Conservation (phyloP, 2,329 filamentous ascomycete genomes). For the Biscogniauxia marginata region DNA sequence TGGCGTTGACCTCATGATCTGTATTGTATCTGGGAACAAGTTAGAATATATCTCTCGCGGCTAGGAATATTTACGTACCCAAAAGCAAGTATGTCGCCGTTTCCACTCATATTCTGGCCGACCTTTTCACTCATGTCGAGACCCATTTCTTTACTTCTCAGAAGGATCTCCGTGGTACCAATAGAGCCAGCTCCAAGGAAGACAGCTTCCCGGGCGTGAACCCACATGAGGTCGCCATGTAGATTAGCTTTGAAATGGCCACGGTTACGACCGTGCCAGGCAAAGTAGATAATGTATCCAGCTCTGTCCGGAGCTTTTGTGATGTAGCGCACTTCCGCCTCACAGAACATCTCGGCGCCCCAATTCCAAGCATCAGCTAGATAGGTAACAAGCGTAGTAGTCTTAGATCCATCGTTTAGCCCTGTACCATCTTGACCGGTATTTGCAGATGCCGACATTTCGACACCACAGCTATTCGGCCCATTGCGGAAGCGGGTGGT, state of each 20-base stretch:
- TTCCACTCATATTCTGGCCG: constrained; percentile 62
- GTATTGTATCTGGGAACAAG: constrained; percentile 52
- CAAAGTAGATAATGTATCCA: constrained; percentile 64
- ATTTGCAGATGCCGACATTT: constrained; percentile 59
- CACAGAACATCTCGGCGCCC: constrained; percentile 70
- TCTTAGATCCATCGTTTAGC: constrained; percentile 67
- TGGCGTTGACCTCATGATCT: constrained; percentile 53
- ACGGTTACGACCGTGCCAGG: constrained; percentile 61
- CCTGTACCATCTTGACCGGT: constrained; percentile 64
- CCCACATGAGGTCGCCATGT: constrained; percentile 63
- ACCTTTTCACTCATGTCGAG: constrained; percentile 56
- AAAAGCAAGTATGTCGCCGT: constrained; percentile 65
- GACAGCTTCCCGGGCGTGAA: constrained; percentile 62
- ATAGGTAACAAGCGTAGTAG: constrained; percentile 64
- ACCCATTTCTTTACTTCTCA: constrained; percentile 59
- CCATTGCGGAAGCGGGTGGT: constrained; percentile 63
- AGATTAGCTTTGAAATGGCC: constrained; percentile 53
- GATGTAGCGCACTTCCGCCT: constrained; percentile 64
- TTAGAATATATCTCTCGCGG: constrained; percentile 15
- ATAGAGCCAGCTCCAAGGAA: constrained; percentile 66
- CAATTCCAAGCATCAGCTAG: constrained; percentile 69
- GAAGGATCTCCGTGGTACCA: constrained; percentile 64
- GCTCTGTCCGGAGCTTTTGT: constrained; percentile 48
- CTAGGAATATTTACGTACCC: constrained; percentile 40
- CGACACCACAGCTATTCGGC: constrained; percentile 61